These are phyloP conservation scores for Immersiporthe knoxdaviesiana DNA, from an alignment of 2,329 filamentous ascomycete species.

Conservation along the genomic window DNA sequence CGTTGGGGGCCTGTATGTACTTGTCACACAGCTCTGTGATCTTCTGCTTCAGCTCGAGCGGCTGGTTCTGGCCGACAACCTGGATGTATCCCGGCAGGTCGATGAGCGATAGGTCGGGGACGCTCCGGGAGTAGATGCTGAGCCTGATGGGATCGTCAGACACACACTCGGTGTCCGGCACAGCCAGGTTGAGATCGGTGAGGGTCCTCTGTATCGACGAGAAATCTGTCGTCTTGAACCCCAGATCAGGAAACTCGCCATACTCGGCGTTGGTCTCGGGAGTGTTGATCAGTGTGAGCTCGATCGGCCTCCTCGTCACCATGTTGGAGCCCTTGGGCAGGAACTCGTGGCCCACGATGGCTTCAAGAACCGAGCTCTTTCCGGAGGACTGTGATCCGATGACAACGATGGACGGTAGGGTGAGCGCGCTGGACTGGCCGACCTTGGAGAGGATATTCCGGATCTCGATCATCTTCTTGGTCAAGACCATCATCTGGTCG, in stretches of 20 bases:
- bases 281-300: constrained; percentile 94
- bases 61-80: constrained; percentile 88
- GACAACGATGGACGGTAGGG: constrained; percentile 95
- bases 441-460: constrained; percentile 87
- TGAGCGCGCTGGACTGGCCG: constrained; percentile 86
- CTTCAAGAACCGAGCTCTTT: constrained; percentile 95
- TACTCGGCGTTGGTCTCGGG: constrained; percentile 86
- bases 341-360: constrained; percentile 97
- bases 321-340: constrained; percentile 98
- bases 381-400: constrained; percentile 98
- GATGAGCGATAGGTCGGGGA: constrained; percentile 93
- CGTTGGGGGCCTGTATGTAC: constrained; percentile 94
- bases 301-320: constrained; percentile 94
- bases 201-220: constrained; percentile 88
- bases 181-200: constrained; percentile 91
- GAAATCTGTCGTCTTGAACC: constrained; percentile 88
- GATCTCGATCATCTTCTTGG: constrained; percentile 99
- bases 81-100: constrained; percentile 98
- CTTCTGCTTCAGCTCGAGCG: constrained; percentile 88
- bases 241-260: constrained; percentile 92
- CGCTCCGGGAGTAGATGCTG: constrained; percentile 91
- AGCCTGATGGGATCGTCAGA: constrained; percentile 96
- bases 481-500: constrained; percentile 99
- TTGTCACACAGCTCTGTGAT: constrained; percentile 97
- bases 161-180: constrained; percentile 88